Percentiles rank a stretch among this genome's conserved stretches.
Conservation (phyloP, 495 filamentous ascomycete species). For the Annulohypoxylon moriforme region DNA sequence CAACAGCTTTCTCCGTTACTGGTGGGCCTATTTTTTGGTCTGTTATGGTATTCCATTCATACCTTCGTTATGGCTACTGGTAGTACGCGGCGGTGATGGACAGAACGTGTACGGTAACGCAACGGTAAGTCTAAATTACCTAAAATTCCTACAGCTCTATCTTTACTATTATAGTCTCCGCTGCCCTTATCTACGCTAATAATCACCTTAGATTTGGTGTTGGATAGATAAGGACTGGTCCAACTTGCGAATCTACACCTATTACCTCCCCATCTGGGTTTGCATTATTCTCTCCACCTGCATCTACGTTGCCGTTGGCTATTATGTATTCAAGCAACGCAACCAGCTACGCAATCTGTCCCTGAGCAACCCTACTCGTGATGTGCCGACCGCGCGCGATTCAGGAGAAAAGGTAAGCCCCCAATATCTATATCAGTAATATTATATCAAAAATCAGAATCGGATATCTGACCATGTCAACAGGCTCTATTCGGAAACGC, state of each 20-base stretch:
- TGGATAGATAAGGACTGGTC: slow-evolving; percentile 80
- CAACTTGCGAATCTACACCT: slow-evolving; percentile 76
- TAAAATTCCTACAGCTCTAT: not conserved
- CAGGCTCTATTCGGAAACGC: slow-evolving; percentile 47
- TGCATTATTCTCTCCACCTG: slow-evolving; percentile 73
- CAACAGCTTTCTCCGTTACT: slow-evolving; percentile 69
- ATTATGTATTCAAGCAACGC: slow-evolving; percentile 72
- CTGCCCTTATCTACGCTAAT: not conserved
- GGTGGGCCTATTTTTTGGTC: slow-evolving; percentile 74
- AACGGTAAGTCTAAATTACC: slow-evolving; percentile 55
- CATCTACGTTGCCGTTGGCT: slow-evolving; percentile 79
- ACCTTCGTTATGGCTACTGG: slow-evolving; percentile 73
- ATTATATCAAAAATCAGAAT: no score
- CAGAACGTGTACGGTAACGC: slow-evolving; percentile 78
- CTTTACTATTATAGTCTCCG: not conserved
- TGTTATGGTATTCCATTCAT: slow-evolving; percentile 83
- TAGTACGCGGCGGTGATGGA: slow-evolving; percentile 60
- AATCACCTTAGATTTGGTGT: slow-evolving; percentile 74
- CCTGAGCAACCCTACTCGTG: slow-evolving; percentile 48
- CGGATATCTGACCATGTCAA: not conserved
- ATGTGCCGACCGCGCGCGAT: slow-evolving; percentile 39
- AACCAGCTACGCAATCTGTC: slow-evolving; percentile 65
- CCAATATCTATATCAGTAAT: not conserved
- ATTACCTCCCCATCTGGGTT: slow-evolving; percentile 90
- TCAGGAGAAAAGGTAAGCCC: slow-evolving; percentile 57